Percentiles rank a stretch among this genome's conserved stretches.
These are phyloP conservation scores for Kwoniella sp. DNA, from an alignment of 768 basidiomycete genomes.

Conservation along the genomic window DNA sequence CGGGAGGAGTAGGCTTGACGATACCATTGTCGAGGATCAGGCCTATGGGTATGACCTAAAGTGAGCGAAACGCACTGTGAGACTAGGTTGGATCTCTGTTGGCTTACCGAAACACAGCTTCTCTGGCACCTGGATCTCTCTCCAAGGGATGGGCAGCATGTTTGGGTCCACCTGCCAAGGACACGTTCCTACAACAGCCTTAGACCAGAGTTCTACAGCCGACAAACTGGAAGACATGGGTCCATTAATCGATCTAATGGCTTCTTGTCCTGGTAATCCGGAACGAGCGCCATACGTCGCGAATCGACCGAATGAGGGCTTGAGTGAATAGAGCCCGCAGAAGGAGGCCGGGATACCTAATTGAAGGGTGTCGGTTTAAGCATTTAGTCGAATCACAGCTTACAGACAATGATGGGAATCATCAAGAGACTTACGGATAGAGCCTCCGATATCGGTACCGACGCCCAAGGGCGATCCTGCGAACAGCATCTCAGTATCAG, in stretches of 20 bases:
- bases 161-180: conserved; percentile 38
- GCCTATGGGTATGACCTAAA: conserved; percentile 5
- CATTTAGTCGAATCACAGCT: too few relatives aligned
- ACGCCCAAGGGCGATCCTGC: conserved; percentile 61
- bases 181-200: conserved; percentile 32
- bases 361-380: neutral
- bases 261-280: conserved; percentile 41
- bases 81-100: too few relatives aligned
- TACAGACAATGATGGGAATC: too few relatives aligned
- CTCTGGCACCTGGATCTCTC: conserved; percentile 27
- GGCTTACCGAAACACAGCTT: conserved; percentile 40
- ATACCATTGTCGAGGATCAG: conserved; percentile 40
- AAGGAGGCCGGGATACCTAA: conserved; percentile 65
- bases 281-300: conserved; percentile 36
- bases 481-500: too few relatives aligned
- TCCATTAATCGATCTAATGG: conserved; percentile 38
- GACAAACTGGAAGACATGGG: conserved; percentile 37
- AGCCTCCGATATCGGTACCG: conserved; percentile 77
- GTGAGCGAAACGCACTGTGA: neutral
- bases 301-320: conserved; percentile 45
- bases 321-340: conserved; percentile 59
- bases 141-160: conserved; percentile 45
- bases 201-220: conserved; percentile 33
- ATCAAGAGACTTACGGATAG: conserved; percentile 58
- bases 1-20: conserved; percentile 40